A percentile compares a stretch with the other conserved stretches of the same genome.
Conservation (phyloP, 441 rosid species). For the Brassica hybrid region DNA sequence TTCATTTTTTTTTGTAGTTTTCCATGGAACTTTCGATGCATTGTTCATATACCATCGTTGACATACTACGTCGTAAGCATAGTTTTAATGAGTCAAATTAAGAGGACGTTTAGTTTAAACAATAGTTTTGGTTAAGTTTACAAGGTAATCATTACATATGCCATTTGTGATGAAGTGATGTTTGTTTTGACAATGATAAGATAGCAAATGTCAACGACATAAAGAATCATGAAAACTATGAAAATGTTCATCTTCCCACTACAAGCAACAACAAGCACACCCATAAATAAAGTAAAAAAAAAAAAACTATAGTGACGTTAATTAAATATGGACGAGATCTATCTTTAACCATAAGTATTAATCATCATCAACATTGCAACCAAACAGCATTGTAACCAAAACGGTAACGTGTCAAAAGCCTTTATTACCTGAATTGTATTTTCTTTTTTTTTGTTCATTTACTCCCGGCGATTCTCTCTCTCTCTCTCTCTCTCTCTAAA, state of each 20-base stretch:
- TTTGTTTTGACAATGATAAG: slow-evolving; percentile 30
- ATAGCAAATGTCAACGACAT: slow-evolving; percentile 45
- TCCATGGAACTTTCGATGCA: slow-evolving; percentile 19
- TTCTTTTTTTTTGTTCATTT: slow-evolving; percentile 30
- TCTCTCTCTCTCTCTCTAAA: slow-evolving; percentile 21
- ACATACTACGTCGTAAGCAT: slow-evolving; percentile 13
- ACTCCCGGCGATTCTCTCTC: slow-evolving; percentile 35
- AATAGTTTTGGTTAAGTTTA: not conserved
- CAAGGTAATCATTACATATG: slow-evolving; percentile 32
- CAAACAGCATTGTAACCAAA: not conserved
- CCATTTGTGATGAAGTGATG: slow-evolving; percentile 35
- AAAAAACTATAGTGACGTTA: slow-evolving; percentile 19
- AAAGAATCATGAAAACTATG: slow-evolving; percentile 29
- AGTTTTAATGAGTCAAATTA: slow-evolving; percentile 33
- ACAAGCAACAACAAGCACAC: slow-evolving; percentile 31
- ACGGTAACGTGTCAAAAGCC: slow-evolving; percentile 37
- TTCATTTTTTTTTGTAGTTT: slow-evolving; percentile 13
- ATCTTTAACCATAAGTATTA: slow-evolving; percentile 32
- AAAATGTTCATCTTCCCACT: slow-evolving; percentile 42
- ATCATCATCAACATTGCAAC: slow-evolving; percentile 31
- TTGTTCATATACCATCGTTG: slow-evolving; percentile 27
- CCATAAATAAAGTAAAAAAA: not conserved
- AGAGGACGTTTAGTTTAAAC: slow-evolving; percentile 34
- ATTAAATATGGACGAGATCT: slow-evolving; percentile 1
- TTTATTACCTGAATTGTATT: slow-evolving; percentile 30